Percentiles rank a stretch among this genome's conserved stretches.
Evolutionary conservation across 805 yeast genomes (phyloP).

Genomic region (Yarrowia phangngaensis): DNA sequence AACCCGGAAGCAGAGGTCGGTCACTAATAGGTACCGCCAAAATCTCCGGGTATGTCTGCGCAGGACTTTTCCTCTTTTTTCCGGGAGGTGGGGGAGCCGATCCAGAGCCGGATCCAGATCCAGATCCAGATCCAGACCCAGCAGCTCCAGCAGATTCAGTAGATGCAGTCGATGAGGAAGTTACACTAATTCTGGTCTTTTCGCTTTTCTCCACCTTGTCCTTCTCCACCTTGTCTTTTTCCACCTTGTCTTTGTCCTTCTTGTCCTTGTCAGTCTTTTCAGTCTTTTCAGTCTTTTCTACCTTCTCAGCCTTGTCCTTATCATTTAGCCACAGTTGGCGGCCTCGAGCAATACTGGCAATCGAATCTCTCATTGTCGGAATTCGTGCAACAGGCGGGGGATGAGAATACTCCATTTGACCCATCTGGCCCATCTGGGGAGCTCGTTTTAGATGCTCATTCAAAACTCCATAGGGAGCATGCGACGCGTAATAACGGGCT

Average conservation of each 20-base stretch:
- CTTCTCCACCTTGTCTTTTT: slow-evolving; percentile 7
- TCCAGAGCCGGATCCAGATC: slow-evolving; percentile 13
- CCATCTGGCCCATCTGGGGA: too few relatives aligned
- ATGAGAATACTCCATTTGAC: too few relatives aligned
- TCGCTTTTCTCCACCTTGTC: slow-evolving; percentile 1
- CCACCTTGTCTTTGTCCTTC: slow-evolving; percentile 14
- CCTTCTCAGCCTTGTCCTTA: slow-evolving; percentile 13
- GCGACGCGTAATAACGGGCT: slow-evolving; percentile 21
- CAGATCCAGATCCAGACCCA: not conserved
- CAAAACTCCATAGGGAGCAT: slow-evolving; percentile 13
- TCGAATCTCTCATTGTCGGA: slow-evolving; percentile 9
- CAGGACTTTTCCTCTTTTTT: slow-evolving; percentile 16
- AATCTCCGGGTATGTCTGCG: slow-evolving; percentile 24
- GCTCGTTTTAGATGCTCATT: slow-evolving; percentile 6
- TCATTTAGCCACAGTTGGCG: slow-evolving; percentile 13
- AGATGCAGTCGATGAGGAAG: slow-evolving; percentile 7
- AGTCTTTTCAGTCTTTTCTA: not conserved
- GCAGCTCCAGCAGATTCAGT: slow-evolving; percentile 10
- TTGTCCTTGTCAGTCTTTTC: slow-evolving; percentile 6
- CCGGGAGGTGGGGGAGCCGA: slow-evolving; percentile 1
- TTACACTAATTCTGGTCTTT: not conserved
- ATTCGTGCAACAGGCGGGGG: not conserved
- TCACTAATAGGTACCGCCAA: slow-evolving; percentile 21
- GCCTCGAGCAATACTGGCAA: slow-evolving; percentile 6
- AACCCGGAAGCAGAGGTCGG: slow-evolving; percentile 22